phyloP scores from a whole-genome alignment of 2,329 filamentous ascomycete genomes.

The Xenoacremonium recifei region DNA sequence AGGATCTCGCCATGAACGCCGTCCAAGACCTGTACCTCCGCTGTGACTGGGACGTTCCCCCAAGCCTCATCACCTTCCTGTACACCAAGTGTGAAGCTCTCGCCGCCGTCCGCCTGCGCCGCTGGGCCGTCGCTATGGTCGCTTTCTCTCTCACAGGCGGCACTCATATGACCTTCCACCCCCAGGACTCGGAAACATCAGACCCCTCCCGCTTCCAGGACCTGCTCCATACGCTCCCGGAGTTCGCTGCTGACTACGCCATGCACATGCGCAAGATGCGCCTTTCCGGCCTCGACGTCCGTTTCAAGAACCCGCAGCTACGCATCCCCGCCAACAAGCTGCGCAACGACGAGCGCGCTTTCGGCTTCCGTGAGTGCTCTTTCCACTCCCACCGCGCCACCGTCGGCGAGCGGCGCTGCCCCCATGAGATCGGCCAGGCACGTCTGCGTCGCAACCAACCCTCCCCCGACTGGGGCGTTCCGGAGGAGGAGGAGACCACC shows the following conservation, averaged over 20 bases:
- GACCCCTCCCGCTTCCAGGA: conserved; percentile 37
- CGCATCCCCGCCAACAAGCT: conserved; percentile 56
- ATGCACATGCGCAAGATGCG: conserved; percentile 53
- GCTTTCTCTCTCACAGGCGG: conserved; percentile 51
- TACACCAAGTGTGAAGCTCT: conserved; percentile 53
- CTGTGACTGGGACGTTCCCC: conserved; percentile 57
- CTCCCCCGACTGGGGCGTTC: neutral
- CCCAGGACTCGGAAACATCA: conserved; percentile 26
- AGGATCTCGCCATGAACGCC: conserved; percentile 57
- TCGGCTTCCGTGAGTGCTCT: conserved; percentile 60
- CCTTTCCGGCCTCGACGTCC: conserved; percentile 47
- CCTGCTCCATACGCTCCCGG: conserved; percentile 44
- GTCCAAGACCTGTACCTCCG: conserved; percentile 59
- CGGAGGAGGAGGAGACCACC: neutral
- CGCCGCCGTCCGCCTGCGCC: conserved; percentile 51
- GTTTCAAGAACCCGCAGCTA: conserved; percentile 61
- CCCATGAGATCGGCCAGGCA: conserved; percentile 33
- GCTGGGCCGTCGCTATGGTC: conserved; percentile 61
- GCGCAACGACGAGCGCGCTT: conserved; percentile 54
- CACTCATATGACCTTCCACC: conserved; percentile 28
- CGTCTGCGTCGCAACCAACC: conserved; percentile 13
- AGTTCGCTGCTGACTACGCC: conserved; percentile 50
- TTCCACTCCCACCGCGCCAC: conserved; percentile 58
- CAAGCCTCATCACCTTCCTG: conserved; percentile 49
- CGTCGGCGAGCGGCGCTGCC: conserved; percentile 54